Evolutionary conservation across 2,329 filamentous ascomycete species (phyloP).

Genomic region (Sporothrix protearum): DNA sequence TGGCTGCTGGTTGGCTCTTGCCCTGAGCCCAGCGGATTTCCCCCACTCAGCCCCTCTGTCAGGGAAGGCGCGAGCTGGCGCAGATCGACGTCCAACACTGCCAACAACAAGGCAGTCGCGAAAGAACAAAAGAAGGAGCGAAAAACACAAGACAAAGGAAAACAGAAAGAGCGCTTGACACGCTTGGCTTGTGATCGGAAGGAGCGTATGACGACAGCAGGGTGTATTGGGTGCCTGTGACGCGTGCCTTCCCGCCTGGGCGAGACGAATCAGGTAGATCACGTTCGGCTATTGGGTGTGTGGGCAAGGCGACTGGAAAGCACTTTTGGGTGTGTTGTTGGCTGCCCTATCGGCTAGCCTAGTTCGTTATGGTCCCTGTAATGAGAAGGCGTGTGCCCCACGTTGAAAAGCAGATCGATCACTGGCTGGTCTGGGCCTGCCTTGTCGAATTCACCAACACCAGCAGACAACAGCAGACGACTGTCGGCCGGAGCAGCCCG

Average conservation of each 20-base stretch:
- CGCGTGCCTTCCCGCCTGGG: slow-evolving; percentile 11
- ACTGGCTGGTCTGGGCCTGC: background rate
- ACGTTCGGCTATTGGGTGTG: background rate
- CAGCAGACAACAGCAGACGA: background rate
- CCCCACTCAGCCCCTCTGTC: slow-evolving; percentile 8
- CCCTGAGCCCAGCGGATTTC: background rate
- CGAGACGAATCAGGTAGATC: slow-evolving; percentile 1
- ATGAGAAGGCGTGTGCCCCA: background rate
- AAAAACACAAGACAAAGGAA: background rate
- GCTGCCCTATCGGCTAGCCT: background rate
- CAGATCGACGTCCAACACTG: background rate
- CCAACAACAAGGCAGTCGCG: background rate
- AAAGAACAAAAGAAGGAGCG: background rate
- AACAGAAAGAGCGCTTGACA: background rate
- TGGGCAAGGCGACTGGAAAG: background rate
- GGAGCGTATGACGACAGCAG: slow-evolving; percentile 5
- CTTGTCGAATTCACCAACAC: background rate
- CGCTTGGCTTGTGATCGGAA: background rate
- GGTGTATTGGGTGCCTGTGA: slow-evolving; percentile 1
- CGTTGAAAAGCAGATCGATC: background rate
- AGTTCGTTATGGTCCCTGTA: background rate
- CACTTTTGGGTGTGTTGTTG: background rate
- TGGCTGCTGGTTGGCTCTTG: slow-evolving; percentile 9
- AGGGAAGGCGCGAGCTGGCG: background rate
- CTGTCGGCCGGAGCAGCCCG: slow-evolving; percentile 26